Evolutionary conservation across 1,284 basidiomycete species (phyloP), one percentile per base, ranked within the genome.

Genomic region (Moniliophthora roreri): DNA sequence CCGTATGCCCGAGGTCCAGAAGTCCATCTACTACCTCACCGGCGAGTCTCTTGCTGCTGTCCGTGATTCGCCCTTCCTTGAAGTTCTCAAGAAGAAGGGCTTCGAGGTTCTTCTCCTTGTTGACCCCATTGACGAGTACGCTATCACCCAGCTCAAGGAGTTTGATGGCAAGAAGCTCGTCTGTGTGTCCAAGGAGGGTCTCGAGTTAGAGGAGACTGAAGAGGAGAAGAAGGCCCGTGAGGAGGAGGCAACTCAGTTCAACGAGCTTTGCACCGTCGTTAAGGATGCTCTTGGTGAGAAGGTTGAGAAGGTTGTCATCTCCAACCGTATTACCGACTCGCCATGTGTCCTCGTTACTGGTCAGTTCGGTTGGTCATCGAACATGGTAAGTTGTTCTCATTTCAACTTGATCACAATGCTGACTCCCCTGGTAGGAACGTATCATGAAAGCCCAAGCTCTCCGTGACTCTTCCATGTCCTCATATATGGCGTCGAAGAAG

Each of bases 361-460:
- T 60, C 95, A 98, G 72, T 99, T 98, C 73, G 95, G 96, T 58
- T 99, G 97, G 97, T 98, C 95, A 45, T 95, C 95, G 61, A 98
- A 98, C 85, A 98, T 98, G 95, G 89, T 84, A 57, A 23, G 79
- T 72, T 11, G 4, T 46, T 50, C 51, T 18, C 15, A 48, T 28
- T 32, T 50, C 37, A 18, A 39, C 20, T 28, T n/a, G 9, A 28
- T 0, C 3, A 10, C 38, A 4, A 3, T 48, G n/a, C 36, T 57
- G 38, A 62, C 63, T 52, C 13, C 45, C 50, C 9, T 58, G 44
- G 15, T 58, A 85, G 84, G 93, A 98, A 77, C 91, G 96, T 73
- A 98, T 99, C 82, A 99, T 99, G 97, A 98, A 98, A 79, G 95
- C 96, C 15, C 97, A 99, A 77, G 96, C 96, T 45, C 89, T 98